Evolutionary conservation across 139 green algal genomes (phyloP), one percentile per base, ranked within the genome.

Genomic region (Ettlia oleoabundans): DNA sequence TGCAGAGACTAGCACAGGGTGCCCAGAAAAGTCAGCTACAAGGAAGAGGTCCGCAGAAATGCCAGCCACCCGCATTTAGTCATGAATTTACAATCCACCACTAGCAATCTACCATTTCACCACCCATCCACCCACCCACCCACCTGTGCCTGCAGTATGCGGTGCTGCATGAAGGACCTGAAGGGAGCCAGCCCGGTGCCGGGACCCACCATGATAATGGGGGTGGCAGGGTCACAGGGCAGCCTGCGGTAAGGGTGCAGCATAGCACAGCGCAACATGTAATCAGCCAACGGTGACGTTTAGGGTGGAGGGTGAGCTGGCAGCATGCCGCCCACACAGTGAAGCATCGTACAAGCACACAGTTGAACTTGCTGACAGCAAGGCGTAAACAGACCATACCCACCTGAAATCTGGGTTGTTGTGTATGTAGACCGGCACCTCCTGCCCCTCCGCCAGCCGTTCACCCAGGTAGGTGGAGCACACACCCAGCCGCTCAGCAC

Each of bases 201-300:
- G 0, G 95, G 95, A 2, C 95, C 95, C 2, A 98, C 92, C 95
- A 98, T 98, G 77, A 98, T 90, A 82, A 97, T 96, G 66, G 95
- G 95, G 32, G 85, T 94, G 40, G 77, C 38, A 1, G 84, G 76
- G 63, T 84, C 51, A 2, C 53, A 1, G 1, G 95, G 94, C 75
- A 98, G 86, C 43, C 93, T 81, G 81, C 52, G 10, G 26, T 43
- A 19, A 41, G 38, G 22, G 5, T 18, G 19, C 3, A 26, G n/a
- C 7, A 55, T 13, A 15, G 3, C 18, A 55, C 15, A 47, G 64
- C 5, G 64, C 64, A 72, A 42, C n/a, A n/a, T n/a, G n/a, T n/a
- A n/a, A n/a, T n/a, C n/a, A n/a, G n/a, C n/a, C n/a, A n/a, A n/a
- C n/a, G n/a, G n/a, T n/a, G n/a, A n/a, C n/a, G n/a, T n/a, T n/a